These are phyloP conservation scores for Penicillium simplicissimum DNA, from an alignment of 495 filamentous ascomycete genomes.

Conservation along the genomic window DNA sequence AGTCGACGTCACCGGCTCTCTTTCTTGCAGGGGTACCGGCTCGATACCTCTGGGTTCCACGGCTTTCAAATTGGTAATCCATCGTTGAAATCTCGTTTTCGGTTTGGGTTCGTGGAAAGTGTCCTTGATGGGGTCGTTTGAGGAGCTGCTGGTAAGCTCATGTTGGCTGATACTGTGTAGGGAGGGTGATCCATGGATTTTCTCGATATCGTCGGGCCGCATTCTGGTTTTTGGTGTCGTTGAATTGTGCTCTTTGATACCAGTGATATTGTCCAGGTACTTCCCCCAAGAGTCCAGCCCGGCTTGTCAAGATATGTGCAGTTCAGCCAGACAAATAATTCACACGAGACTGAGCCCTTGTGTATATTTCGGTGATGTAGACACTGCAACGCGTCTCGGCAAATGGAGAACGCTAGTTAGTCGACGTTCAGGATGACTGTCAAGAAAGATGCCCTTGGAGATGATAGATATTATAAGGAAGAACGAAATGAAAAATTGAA, in stretches of 20 bases:
- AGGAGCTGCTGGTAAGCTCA: conserved; percentile 24
- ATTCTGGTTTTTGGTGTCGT: conserved; percentile 11
- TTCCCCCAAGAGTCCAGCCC: background rate
- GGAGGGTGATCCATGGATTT: conserved; percentile 20
- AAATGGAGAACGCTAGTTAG: background rate
- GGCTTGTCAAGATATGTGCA: background rate
- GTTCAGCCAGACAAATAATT: background rate
- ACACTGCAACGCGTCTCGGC: background rate
- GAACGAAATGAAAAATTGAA: background rate
- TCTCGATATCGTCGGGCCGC: conserved; percentile 27
- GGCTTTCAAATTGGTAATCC: conserved; percentile 44
- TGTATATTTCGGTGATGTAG: background rate
- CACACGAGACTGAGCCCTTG: background rate
- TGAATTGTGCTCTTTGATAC: background rate
- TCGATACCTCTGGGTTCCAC: conserved; percentile 70
- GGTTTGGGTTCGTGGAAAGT: conserved; percentile 11
- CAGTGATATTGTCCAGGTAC: background rate
- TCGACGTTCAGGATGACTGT: background rate
- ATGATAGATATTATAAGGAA: conserved; percentile 34
- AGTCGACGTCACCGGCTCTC: conserved; percentile 34
- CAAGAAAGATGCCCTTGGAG: conserved; percentile 8
- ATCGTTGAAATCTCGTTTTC: conserved; percentile 29
- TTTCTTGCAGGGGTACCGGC: conserved; percentile 60
- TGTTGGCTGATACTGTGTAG: conserved; percentile 18
- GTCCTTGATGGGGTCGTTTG: conserved; percentile 19